phyloP scores from a whole-genome alignment of 148 eudicot genomes.

The Silene latifolia region DNA sequence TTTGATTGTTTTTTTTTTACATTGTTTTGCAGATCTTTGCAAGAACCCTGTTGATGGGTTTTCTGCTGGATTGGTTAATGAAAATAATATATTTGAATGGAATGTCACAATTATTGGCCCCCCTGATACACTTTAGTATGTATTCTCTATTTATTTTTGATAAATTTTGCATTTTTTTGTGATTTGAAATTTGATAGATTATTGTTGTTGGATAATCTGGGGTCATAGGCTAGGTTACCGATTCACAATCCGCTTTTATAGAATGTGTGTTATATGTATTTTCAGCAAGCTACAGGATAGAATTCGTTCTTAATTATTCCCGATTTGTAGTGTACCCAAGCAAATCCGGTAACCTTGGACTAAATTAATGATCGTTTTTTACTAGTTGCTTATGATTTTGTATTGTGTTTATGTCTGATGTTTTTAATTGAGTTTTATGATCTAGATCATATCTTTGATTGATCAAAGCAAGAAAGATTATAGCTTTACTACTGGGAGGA shows the following conservation, averaged over 20 bases:
- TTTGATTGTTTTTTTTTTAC: neutral
- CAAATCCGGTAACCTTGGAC: too few species aligned
- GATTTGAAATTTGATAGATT: neutral
- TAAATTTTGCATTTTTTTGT: neutral
- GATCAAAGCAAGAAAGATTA: neutral
- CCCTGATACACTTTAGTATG: constrained; percentile 56
- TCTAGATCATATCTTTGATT: constrained; percentile 2
- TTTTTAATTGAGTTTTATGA: constrained; percentile 8
- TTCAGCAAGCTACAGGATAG: too few species aligned
- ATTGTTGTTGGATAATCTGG: constrained; percentile 16
- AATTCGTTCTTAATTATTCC: too few species aligned
- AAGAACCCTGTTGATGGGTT: constrained; percentile 66
- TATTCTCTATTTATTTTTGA: too few species aligned
- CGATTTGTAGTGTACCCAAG: too few species aligned
- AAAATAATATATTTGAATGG: constrained; percentile 56
- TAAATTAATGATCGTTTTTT: neutral
- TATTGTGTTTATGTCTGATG: neutral
- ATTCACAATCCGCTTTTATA: too few species aligned
- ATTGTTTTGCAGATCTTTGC: constrained; percentile 43
- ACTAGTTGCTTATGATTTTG: neutral
- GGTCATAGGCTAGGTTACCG: too few species aligned
- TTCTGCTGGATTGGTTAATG: constrained; percentile 60
- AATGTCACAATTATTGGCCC: constrained; percentile 59
- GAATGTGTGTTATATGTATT: too few species aligned
- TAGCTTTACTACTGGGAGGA: too few species aligned